Evolutionary conservation across 1,284 basidiomycete species (phyloP).

Genomic region (Ustilago shanxiensis): DNA sequence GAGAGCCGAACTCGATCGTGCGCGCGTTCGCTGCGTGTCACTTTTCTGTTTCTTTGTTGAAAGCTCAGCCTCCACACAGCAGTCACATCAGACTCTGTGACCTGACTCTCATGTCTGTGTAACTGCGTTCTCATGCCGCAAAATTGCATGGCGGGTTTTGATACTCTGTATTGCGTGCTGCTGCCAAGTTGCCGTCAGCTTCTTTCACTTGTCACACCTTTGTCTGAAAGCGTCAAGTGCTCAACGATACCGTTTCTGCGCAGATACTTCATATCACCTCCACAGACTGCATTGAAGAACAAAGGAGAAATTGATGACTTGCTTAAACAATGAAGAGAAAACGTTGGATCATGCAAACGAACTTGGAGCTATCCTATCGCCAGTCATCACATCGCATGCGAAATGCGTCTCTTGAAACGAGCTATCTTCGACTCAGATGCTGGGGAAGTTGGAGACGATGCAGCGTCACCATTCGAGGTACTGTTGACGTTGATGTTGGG

Average conservation of each 20-base stretch:
- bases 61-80: not conserved
- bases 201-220: too few species aligned
- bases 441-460: slow-evolving; percentile 18
- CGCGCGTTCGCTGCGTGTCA: slow-evolving; percentile 3
- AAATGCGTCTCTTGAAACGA: slow-evolving; percentile 37
- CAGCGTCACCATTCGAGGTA: slow-evolving; percentile 4
- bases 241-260: too few species aligned
- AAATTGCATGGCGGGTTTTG: too few species aligned
- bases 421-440: slow-evolving; percentile 37
- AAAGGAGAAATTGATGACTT: too few species aligned
- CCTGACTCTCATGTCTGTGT: too few species aligned
- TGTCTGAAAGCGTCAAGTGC: too few species aligned
- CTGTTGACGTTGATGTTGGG: too few species aligned
- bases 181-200: not conserved
- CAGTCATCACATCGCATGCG: slow-evolving; percentile 33
- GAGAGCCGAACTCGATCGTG: not conserved
- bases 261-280: too few species aligned
- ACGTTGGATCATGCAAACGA: not conserved
- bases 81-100: not conserved
- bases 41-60: not conserved
- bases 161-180: not conserved
- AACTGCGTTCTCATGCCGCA: too few species aligned
- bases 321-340: not conserved
- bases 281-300: too few species aligned
- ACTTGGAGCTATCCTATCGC: not conserved